Base-by-base conservation (phyloP, 306 rosid genomes). In the Lablab purpureus region DNA sequence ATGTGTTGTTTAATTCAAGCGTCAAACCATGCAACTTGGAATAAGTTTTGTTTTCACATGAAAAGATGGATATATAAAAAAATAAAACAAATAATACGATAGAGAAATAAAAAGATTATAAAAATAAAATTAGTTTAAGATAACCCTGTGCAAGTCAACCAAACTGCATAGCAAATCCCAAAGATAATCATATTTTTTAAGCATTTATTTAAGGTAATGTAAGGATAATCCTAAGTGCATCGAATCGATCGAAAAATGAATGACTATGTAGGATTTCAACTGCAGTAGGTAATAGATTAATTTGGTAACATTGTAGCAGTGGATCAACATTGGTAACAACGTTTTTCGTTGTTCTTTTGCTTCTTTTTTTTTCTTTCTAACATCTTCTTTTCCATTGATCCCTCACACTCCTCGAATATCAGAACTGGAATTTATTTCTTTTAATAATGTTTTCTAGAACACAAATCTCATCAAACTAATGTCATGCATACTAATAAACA, bases 291-390 rank as follows among this genome's bases (percentile, higher is more conserved):
- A 75, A 74, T 15, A 1, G 3, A 41, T 5, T 45, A 74, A 74
- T 15, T 43, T 60, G 46, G 21, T 43, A 41, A 43, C 4, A 50
- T 47, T 46, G 3, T 23, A 5, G 64, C 32, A 17, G 71, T 14
- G 11, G 21, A 59, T 71, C 77, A 71, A 46, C 64, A 71, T 79
- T 69, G 70, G 82, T 43, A 69, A 43, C 76, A 27, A 22, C 55
- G 49, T 67, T 25, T 59, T 54, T 13, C 1, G 7, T 23, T 36
- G 49, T 73, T 50, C 32, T 50, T 80, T 32, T 66, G 8, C 27
- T 12, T 25, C 25, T 58, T 2, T 21, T 0, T 7, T 19, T 52
- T 7, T 17, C n/a, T 8, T 18, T 21, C 1, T 36, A 7, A 17
- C 32, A 4, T 40, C 21, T 15, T 28, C 22, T 28, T 59, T 59